phyloP scores from a whole-genome alignment of 2,329 filamentous ascomycete species.

The Onygena corvina region DNA sequence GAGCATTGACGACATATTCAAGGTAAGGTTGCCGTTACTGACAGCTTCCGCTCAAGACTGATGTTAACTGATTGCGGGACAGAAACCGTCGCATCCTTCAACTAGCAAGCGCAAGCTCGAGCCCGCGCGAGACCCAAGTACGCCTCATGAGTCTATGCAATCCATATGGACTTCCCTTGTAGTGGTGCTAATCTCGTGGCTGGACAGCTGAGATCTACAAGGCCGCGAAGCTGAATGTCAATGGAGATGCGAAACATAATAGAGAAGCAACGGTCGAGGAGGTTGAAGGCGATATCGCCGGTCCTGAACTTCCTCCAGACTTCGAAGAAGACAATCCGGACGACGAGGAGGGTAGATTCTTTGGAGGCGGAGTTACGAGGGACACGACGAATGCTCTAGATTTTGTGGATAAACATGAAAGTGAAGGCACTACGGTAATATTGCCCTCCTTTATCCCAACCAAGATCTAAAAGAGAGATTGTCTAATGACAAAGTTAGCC shows the following conservation, averaged over 20 bases:
- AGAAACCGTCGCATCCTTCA: constrained; percentile 39
- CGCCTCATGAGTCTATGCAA: constrained; percentile 11
- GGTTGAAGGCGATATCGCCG: constrained; percentile 38
- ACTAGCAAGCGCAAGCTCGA: constrained; percentile 49
- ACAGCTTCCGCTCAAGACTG: not conserved
- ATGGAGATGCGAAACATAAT: constrained; percentile 39
- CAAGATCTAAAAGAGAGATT: not conserved
- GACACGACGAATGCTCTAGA: constrained; percentile 75
- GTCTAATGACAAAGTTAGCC: constrained; percentile 24
- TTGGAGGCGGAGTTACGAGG: constrained; percentile 76
- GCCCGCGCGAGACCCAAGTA: constrained; percentile 41
- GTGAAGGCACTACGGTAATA: constrained; percentile 37
- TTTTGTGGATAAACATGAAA: constrained; percentile 63
- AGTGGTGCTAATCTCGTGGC: not conserved
- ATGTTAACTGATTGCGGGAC: constrained; percentile 13
- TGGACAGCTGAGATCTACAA: constrained; percentile 45
- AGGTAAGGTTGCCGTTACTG: constrained; percentile 24
- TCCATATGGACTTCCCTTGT: not conserved
- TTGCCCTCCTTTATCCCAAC: not conserved
- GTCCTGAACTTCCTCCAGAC: constrained; percentile 46
- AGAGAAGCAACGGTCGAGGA: constrained; percentile 38
- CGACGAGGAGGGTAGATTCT: constrained; percentile 90
- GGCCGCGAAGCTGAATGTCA: constrained; percentile 42
- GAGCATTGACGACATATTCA: constrained; percentile 52
- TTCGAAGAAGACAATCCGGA: constrained; percentile 51